A percentile compares a stretch with the other conserved stretches of the same genome.
These are phyloP conservation scores for Paracorniculantispora psalliotae DNA, from an alignment of 2,329 filamentous ascomycete genomes.

Conservation along the genomic window DNA sequence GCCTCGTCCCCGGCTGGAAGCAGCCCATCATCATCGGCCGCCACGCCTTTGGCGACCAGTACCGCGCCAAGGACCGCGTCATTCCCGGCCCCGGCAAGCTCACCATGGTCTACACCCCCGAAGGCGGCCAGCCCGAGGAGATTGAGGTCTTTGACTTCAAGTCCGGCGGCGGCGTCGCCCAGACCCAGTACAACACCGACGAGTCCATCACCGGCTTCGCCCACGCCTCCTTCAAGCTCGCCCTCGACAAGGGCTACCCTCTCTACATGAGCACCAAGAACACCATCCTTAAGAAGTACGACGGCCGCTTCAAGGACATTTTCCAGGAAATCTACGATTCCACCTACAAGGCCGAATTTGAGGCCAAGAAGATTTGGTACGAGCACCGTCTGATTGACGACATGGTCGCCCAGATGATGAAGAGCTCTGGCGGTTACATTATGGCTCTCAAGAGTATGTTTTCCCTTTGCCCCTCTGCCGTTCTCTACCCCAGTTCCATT, in stretches of 20 bases:
- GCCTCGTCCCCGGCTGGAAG: constrained; percentile 95
- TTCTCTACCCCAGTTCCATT: not conserved
- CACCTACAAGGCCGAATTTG: constrained; percentile 82
- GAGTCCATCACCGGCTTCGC: constrained; percentile 94
- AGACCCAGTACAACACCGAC: constrained; percentile 98
- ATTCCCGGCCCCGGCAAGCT: constrained; percentile 80
- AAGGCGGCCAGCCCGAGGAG: constrained; percentile 72
- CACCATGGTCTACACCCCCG: constrained; percentile 90
- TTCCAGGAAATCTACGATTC: constrained; percentile 95
- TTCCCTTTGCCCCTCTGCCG: constrained; percentile 4
- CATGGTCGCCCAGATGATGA: constrained; percentile 99
- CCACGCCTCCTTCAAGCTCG: constrained; percentile 94
- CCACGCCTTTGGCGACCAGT: constrained; percentile 98
- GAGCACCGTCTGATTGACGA: constrained; percentile 99
- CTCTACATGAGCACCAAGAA: constrained; percentile 99
- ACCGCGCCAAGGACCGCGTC: constrained; percentile 90
- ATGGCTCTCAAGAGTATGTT: constrained; percentile 94
- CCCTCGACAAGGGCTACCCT: constrained; percentile 79
- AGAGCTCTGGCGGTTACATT: constrained; percentile 92
- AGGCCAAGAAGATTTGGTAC: constrained; percentile 94
- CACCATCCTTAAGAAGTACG: constrained; percentile 98
- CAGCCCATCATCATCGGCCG: constrained; percentile 98
- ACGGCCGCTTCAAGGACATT: constrained; percentile 98
- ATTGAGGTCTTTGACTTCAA: constrained; percentile 90
- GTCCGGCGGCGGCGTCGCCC: constrained; percentile 77